phyloP scores from a whole-genome alignment of 768 basidiomycete species.

The Suillus americanus region DNA sequence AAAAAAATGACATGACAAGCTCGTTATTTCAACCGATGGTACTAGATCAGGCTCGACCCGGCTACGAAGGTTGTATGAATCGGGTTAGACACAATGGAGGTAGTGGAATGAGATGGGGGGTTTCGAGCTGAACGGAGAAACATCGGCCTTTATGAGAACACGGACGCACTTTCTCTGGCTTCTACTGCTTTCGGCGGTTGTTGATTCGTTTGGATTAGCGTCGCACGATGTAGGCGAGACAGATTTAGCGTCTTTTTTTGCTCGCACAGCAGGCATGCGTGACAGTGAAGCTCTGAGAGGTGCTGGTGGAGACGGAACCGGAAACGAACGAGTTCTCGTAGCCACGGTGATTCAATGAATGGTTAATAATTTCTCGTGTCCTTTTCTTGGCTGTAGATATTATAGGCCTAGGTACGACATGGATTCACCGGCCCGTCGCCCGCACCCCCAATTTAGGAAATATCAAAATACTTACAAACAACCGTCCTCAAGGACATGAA shows the following conservation, averaged over 20 bases:
- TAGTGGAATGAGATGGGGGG: constrained; percentile 21
- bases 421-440: constrained; percentile 3
- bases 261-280: constrained; percentile 62
- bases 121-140: constrained; percentile 48
- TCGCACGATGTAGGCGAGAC: constrained; percentile 69
- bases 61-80: constrained; percentile 42
- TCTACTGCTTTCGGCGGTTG: constrained; percentile 66
- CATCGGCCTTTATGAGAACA: constrained; percentile 50
- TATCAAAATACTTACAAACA: not conserved
- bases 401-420: not conserved
- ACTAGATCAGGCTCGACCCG: constrained; percentile 25
- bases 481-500: not conserved
- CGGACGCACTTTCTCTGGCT: constrained; percentile 76
- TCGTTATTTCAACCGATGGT: constrained; percentile 16
- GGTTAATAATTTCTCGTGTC: constrained; percentile 3
- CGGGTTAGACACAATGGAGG: constrained; percentile 27
- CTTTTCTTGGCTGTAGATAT: constrained; percentile 8
- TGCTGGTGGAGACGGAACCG: constrained; percentile 25
- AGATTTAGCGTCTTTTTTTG: constrained; percentile 65
- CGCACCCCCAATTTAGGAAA: constrained; percentile 1
- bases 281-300: constrained; percentile 13
- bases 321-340: constrained; percentile 13
- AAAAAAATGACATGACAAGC: constrained; percentile 38
- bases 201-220: constrained; percentile 47
- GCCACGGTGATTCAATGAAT: constrained; percentile 14